phyloP scores from a whole-genome alignment of 768 basidiomycete species.

The Epithele typhae region DNA sequence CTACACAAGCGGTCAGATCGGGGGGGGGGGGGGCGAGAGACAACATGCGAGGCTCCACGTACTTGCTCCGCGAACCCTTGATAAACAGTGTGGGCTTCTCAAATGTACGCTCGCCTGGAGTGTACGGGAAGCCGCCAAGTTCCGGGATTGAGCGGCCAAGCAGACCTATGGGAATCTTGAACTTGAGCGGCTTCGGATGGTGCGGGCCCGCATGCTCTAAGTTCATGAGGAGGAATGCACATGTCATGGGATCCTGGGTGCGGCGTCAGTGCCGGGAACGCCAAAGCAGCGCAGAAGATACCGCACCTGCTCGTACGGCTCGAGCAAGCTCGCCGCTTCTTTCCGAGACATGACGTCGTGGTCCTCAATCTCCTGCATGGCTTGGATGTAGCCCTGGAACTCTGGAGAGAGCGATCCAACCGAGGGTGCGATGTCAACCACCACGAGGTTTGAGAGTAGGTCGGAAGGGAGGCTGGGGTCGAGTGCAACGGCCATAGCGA shows the following conservation, averaged over 20 bases:
- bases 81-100: constrained; percentile 65
- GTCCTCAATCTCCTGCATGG: constrained; percentile 70
- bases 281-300: constrained; percentile 4
- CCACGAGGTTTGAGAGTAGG: constrained; percentile 54
- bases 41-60: constrained; percentile 19
- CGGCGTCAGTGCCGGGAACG: not conserved
- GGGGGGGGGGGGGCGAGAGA: not conserved
- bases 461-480: constrained; percentile 37
- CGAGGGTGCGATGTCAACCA: constrained; percentile 81
- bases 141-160: constrained; percentile 55
- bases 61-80: constrained; percentile 78
- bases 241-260: constrained; percentile 60
- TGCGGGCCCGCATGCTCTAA: constrained; percentile 39
- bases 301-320: constrained; percentile 57
- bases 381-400: constrained; percentile 61
- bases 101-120: constrained; percentile 48
- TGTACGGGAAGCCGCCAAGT: constrained; percentile 80
- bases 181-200: constrained; percentile 41
- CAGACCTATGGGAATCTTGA: constrained; percentile 70
- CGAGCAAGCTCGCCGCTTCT: constrained; percentile 65
- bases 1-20: constrained; percentile 29
- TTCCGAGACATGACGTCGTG: constrained; percentile 54
- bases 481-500: constrained; percentile 68
- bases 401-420: constrained; percentile 54
- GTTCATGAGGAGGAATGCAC: constrained; percentile 87